These are phyloP conservation scores for Priceomyces carsonii DNA, from an alignment of 805 yeast genomes.

Conservation along the genomic window DNA sequence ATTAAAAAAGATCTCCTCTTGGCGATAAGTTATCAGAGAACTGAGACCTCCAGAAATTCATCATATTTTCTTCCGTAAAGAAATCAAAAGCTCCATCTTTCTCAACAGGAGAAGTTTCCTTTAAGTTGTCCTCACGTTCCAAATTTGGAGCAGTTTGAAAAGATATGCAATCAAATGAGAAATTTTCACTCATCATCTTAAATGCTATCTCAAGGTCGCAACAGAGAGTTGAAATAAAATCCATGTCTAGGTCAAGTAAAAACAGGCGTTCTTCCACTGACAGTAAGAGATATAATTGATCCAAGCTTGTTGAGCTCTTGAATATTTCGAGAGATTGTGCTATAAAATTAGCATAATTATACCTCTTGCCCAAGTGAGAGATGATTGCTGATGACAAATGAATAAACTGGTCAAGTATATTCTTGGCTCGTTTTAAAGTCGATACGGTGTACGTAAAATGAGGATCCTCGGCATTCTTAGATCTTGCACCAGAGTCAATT, in stretches of 20 bases:
- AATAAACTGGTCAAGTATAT: background rate
- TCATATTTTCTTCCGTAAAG: too few relatives aligned
- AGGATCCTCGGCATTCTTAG: background rate
- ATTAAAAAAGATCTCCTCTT: too few relatives aligned
- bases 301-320: background rate
- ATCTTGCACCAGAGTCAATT: background rate
- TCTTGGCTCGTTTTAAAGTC: background rate
- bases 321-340: background rate
- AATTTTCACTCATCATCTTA: background rate
- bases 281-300: background rate
- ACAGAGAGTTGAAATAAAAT: background rate
- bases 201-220: background rate
- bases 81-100: too few relatives aligned
- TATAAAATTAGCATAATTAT: background rate
- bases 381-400: background rate
- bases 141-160: too few relatives aligned
- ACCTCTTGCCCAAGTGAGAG: background rate
- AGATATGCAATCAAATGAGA: too few relatives aligned
- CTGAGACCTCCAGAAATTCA: too few relatives aligned
- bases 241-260: background rate
- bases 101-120: too few relatives aligned
- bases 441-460: background rate
- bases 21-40: too few relatives aligned
- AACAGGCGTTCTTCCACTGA: constrained; percentile 1
- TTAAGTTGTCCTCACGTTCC: too few relatives aligned